phyloP scores from a whole-genome alignment of 1,284 basidiomycete species.

The Naganishia sp. region DNA sequence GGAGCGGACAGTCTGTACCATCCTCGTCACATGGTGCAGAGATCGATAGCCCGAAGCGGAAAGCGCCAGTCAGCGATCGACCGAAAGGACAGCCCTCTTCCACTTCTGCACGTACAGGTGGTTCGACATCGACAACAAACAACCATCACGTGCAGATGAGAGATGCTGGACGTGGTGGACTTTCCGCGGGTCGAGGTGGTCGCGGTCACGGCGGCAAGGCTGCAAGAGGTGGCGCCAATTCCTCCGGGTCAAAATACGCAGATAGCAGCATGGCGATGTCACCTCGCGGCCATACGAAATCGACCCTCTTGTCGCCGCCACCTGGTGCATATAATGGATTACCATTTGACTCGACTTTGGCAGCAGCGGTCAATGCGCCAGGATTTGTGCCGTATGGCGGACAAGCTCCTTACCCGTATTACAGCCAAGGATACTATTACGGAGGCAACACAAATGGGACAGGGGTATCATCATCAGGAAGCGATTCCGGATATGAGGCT shows the following conservation, averaged over 20 bases:
- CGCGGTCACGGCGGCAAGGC: constrained; percentile 15
- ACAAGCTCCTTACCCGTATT: constrained; percentile 10
- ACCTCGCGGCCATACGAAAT: constrained; percentile 5
- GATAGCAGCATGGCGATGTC: constrained; percentile 7
- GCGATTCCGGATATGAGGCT: constrained; percentile 10
- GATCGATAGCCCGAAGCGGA: constrained; percentile 2
- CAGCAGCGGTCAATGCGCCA: constrained; percentile 9
- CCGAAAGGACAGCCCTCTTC: not conserved
- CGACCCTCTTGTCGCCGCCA: constrained; percentile 3
- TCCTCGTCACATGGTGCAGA: not conserved
- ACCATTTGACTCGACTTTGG: constrained; percentile 17
- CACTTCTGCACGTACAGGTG: not conserved
- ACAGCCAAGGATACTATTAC: constrained; percentile 18
- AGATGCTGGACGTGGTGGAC: constrained; percentile 9
- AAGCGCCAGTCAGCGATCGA: not conserved
- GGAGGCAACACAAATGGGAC: not conserved
- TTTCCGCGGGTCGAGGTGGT: constrained; percentile 15
- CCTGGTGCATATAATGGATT: constrained; percentile 6
- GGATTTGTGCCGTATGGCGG: constrained; percentile 13
- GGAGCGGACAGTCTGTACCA: not conserved
- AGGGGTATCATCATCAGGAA: not conserved
- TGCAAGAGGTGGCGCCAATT: not conserved
- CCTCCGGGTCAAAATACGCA: constrained; percentile 2
- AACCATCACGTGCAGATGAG: constrained; percentile 2
- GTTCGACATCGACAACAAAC: not conserved